Conservation (phyloP, 2,329 filamentous ascomycete species). For the Arthrobotrys sphaeroides region DNA sequence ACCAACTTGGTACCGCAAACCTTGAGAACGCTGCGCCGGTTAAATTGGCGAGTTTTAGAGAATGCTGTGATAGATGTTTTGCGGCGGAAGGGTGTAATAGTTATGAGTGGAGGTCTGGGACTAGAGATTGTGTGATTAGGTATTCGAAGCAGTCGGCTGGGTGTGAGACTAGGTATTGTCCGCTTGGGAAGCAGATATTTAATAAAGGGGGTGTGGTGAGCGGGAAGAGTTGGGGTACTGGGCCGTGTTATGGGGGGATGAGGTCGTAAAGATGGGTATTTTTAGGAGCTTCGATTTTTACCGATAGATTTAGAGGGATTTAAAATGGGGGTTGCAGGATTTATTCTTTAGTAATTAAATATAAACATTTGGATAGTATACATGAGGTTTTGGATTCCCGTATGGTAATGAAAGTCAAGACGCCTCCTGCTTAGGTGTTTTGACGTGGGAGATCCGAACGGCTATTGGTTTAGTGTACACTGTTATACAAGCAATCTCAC, state of each 20-base stretch:
- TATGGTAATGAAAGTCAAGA: too few species aligned
- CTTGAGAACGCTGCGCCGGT: not conserved
- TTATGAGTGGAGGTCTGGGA: not conserved
- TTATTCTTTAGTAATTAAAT: not conserved
- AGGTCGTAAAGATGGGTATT: not conserved
- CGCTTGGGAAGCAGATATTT: not conserved
- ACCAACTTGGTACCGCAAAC: not conserved
- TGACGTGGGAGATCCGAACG: too few species aligned
- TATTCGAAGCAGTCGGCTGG: not conserved
- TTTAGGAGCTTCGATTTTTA: not conserved
- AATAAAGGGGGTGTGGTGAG: not conserved
- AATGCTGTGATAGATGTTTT: conserved; percentile 29
- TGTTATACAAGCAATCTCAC: too few species aligned
- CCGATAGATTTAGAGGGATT: not conserved
- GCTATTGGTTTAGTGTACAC: too few species aligned
- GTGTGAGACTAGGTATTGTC: conserved; percentile 7
- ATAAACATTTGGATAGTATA: too few species aligned
- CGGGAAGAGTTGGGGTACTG: conserved; percentile 3
- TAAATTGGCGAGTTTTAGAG: not conserved
- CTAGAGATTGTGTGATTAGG: not conserved
- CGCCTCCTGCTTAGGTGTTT: too few species aligned
- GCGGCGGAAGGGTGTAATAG: not conserved
- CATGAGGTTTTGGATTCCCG: too few species aligned
- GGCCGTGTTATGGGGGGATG: not conserved
- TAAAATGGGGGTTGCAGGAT: not conserved